phyloP scores from a whole-genome alignment of 139 green algal species.

The Chlorella sp. region DNA sequence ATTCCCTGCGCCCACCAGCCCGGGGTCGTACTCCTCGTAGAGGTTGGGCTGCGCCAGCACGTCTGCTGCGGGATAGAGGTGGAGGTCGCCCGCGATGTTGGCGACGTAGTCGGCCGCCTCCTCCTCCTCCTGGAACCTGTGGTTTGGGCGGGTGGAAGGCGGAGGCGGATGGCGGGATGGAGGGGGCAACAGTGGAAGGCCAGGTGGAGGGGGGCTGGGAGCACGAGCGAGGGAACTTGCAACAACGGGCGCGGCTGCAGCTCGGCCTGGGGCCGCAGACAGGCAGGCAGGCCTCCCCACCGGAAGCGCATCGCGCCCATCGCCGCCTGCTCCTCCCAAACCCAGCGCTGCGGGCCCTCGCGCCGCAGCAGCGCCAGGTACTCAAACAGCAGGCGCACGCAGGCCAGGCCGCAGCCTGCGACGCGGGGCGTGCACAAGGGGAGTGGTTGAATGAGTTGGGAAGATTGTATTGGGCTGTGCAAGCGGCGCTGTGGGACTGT shows the following conservation, averaged over 20 bases:
- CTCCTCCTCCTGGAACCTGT: constrained; percentile 85
- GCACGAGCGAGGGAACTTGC: too few relatives aligned
- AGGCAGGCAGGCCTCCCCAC: too few relatives aligned
- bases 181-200: too few relatives aligned
- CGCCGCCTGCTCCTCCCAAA: constrained; percentile 81
- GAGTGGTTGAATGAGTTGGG: too few relatives aligned
- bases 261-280: too few relatives aligned
- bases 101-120: constrained; percentile 77
- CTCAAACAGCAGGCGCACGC: constrained; percentile 75
- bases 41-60: constrained; percentile 64
- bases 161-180: too few relatives aligned
- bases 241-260: too few relatives aligned
- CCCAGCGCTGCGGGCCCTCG: constrained; percentile 76
- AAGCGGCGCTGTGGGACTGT: too few relatives aligned
- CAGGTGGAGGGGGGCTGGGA: too few relatives aligned
- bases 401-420: constrained; percentile 69
- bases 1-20: constrained; percentile 48
- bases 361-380: constrained; percentile 83
- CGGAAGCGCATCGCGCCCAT: constrained; percentile 77
- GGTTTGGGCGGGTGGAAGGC: too few relatives aligned
- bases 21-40: constrained; percentile 69
- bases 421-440: too few relatives aligned
- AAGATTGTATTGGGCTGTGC: too few relatives aligned
- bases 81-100: constrained; percentile 59
- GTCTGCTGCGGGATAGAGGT: constrained; percentile 57